phyloP scores from a whole-genome alignment of 2,329 filamentous ascomycete species.

The Blastomyces percursus region DNA sequence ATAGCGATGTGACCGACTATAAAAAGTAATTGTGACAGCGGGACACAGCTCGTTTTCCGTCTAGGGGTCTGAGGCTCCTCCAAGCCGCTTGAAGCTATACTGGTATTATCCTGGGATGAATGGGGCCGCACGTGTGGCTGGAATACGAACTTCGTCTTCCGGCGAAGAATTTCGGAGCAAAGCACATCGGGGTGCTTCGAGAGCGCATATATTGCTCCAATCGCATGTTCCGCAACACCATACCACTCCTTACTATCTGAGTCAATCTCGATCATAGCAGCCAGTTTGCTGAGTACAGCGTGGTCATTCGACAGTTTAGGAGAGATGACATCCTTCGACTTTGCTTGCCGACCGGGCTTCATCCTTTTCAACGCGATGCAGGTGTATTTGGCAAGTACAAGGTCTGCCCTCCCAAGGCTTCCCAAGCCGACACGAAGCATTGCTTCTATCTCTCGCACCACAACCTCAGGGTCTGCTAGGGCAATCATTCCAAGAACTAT shows the following conservation, averaged over 20 bases:
- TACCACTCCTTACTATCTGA: conserved; percentile 92
- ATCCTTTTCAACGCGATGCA: conserved; percentile 88
- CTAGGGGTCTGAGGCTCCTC: conserved; percentile 26
- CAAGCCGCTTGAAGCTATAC: conserved; percentile 14
- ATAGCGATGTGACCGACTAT: conserved; percentile 94
- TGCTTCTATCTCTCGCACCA: conserved; percentile 87
- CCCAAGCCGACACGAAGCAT: conserved; percentile 88
- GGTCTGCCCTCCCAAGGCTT: conserved; percentile 63
- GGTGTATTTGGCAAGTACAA: conserved; percentile 86
- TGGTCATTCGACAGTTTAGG: conserved; percentile 85
- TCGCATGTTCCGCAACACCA: conserved; percentile 89
- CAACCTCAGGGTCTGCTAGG: conserved; percentile 81
- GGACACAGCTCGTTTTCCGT: conserved; percentile 57
- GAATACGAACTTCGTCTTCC: conserved; percentile 78
- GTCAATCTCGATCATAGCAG: conserved; percentile 71
- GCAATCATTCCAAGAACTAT: conserved; percentile 96
- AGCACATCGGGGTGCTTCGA: conserved; percentile 89
- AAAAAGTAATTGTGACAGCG: conserved; percentile 82
- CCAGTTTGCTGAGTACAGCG: conserved; percentile 68
- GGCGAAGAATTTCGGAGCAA: conserved; percentile 78
- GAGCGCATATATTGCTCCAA: conserved; percentile 86
- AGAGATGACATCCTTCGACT: conserved; percentile 52
- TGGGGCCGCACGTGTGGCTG: conserved; percentile 31
- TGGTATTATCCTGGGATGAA: conserved; percentile 19
- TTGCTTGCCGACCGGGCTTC: conserved; percentile 73